Percentiles rank a stretch among this genome's conserved stretches.
Conservation (phyloP, 495 filamentous ascomycete genomes). For the Aspergillus baeticus region DNA sequence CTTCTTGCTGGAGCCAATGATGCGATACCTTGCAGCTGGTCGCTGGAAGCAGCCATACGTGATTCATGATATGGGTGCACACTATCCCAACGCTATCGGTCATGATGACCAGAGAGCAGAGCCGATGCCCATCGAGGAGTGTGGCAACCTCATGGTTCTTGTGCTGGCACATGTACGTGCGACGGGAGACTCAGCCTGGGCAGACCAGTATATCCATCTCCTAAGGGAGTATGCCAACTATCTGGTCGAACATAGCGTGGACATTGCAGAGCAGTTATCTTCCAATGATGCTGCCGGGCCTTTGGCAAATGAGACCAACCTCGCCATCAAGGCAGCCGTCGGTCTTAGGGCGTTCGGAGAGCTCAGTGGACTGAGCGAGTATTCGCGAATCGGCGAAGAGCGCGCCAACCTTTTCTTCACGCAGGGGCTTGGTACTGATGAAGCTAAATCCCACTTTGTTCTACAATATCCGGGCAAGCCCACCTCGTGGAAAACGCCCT, state of each 20-base stretch:
- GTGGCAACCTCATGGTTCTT: conserved; percentile 45
- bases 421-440: conserved; percentile 35
- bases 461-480: conserved; percentile 38
- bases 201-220: conserved; percentile 29
- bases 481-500: conserved; percentile 40
- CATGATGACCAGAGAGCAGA: conserved; percentile 46
- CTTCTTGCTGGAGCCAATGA: conserved; percentile 48
- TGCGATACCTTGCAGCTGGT: conserved; percentile 45
- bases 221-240: conserved; percentile 51
- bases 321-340: conserved; percentile 57
- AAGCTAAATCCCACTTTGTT: conserved; percentile 43
- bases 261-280: conserved; percentile 50
- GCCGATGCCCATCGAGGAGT: conserved; percentile 50
- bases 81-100: conserved; percentile 50
- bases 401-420: conserved; percentile 41
- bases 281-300: conserved; percentile 54
- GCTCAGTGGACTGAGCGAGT: conserved; percentile 35
- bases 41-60: conserved; percentile 42
- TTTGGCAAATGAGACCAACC: conserved; percentile 53
- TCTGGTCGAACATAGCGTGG: conserved; percentile 46
- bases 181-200: conserved; percentile 41
- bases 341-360: conserved; percentile 50
- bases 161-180: conserved; percentile 41
- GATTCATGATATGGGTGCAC: conserved; percentile 47
- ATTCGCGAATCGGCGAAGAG: conserved; percentile 38